Conservation (phyloP, 441 rosid genomes). For the Gossypium aridum region DNA sequence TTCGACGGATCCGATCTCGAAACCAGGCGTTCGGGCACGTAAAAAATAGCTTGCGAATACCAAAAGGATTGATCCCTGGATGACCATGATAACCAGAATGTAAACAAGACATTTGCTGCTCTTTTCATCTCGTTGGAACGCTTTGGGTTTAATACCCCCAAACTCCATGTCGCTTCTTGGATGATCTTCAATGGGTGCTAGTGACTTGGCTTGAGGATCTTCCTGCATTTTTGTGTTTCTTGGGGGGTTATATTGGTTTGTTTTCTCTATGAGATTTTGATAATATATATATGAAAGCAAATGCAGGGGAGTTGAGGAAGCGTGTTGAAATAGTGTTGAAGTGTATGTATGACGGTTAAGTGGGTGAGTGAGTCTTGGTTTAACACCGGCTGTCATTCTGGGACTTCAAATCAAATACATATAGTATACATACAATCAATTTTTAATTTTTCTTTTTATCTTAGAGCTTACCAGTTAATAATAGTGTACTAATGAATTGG, state of each 20-base stretch:
- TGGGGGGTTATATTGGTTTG: not conserved
- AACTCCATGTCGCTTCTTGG: slow-evolving; percentile 2
- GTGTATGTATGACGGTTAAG: not conserved
- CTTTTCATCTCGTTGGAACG: not conserved
- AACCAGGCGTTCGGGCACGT: slow-evolving; percentile 1
- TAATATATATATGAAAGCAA: not conserved
- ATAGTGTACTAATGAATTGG: no score
- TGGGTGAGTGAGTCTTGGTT: not conserved
- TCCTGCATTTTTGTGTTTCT: not conserved
- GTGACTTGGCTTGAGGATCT: not conserved
- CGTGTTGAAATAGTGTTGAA: not conserved
- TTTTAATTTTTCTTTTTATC: no score
- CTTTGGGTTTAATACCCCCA: not conserved
- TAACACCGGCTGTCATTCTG: not conserved
- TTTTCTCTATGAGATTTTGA: not conserved
- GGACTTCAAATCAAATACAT: not conserved
- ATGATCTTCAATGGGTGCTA: not conserved
- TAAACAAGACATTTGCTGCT: slow-evolving; percentile 36
- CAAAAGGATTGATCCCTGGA: slow-evolving; percentile 23
- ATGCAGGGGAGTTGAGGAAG: not conserved
- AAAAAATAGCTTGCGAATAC: slow-evolving; percentile 21
- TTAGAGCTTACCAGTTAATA: no score
- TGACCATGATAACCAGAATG: slow-evolving; percentile 27
- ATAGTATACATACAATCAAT: no score
- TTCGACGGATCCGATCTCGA: not conserved